phyloP scores from a whole-genome alignment of 805 yeast genomes.

The Schwanniomyces yamadae region DNA sequence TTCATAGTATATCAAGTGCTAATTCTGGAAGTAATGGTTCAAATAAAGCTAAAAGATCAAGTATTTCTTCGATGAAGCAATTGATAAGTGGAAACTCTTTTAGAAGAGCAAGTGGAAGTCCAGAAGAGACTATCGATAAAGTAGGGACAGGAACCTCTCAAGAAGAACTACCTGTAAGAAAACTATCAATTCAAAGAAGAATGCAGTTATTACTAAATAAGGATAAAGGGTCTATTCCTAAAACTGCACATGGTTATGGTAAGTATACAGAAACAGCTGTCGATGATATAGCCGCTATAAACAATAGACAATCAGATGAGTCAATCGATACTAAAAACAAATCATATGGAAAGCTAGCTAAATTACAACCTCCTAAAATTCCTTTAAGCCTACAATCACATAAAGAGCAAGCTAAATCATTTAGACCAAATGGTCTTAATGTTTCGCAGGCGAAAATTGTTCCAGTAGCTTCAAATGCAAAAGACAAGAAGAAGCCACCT shows the following conservation, averaged over 20 bases:
- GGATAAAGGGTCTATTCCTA: constrained; percentile 42
- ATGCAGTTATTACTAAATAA: constrained; percentile 50
- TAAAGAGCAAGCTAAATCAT: neutral
- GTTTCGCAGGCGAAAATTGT: neutral
- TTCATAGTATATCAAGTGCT: constrained; percentile 9
- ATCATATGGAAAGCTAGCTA: neutral
- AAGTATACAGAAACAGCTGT: constrained; percentile 50
- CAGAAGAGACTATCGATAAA: constrained; percentile 3
- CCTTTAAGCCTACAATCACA: constrained; percentile 29
- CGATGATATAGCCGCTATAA: constrained; percentile 35
- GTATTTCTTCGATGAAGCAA: constrained; percentile 30
- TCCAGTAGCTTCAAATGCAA: neutral
- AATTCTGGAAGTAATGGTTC: constrained; percentile 18
- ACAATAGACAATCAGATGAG: constrained; percentile 10
- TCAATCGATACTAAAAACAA: constrained; percentile 5
- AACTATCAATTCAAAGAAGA: constrained; percentile 51
- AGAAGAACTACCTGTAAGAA: constrained; percentile 14
- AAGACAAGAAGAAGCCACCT: constrained; percentile 50
- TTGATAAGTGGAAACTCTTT: constrained; percentile 25
- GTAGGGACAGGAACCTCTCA: neutral
- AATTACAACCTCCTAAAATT: constrained; percentile 35
- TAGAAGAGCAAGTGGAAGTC: constrained; percentile 13
- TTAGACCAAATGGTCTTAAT: no score
- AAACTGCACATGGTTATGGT: constrained; percentile 82
- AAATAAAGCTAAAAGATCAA: constrained; percentile 20